Percentiles rank a stretch among this genome's conserved stretches.
phyloP scores from a whole-genome alignment of 1,284 basidiomycete genomes.

The Marasmius sp. region DNA sequence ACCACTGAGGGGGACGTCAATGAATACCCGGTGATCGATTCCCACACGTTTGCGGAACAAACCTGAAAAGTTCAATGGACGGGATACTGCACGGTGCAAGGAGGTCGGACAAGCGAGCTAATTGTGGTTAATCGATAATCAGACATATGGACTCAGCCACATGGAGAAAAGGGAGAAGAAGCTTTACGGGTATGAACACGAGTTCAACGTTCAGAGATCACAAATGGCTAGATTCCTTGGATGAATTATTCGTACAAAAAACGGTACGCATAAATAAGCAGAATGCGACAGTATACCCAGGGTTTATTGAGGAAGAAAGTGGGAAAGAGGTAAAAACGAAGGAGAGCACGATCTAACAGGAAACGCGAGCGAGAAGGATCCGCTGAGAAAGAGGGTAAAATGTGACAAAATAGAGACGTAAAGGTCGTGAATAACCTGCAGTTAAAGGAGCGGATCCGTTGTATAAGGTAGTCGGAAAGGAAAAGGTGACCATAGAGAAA shows the following conservation, averaged over 20 bases:
- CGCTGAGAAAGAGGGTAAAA: too few species aligned
- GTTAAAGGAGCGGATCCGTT: conserved; percentile 11
- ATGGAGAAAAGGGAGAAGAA: neutral
- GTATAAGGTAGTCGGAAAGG: conserved; percentile 11
- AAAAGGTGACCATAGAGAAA: conserved; percentile 8
- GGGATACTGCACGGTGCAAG: neutral
- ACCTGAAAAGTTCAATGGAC: too few species aligned
- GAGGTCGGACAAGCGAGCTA: neutral
- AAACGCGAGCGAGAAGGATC: neutral
- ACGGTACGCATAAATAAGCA: conserved; percentile 7
- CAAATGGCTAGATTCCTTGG: conserved; percentile 2
- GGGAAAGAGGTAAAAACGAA: neutral
- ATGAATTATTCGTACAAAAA: conserved; percentile 4
- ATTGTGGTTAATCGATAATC: neutral
- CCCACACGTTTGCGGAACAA: too few species aligned
- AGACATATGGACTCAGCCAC: neutral
- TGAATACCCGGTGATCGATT: too few species aligned
- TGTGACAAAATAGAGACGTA: neutral
- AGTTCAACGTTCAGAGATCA: neutral
- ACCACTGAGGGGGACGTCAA: too few species aligned
- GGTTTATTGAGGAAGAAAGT: neutral
- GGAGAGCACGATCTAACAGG: conserved; percentile 1
- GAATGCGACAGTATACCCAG: neutral
- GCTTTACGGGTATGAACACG: too few species aligned
- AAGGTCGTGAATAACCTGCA: neutral